phyloP scores from a whole-genome alignment of 805 yeast species.

The Ogataea neopini region DNA sequence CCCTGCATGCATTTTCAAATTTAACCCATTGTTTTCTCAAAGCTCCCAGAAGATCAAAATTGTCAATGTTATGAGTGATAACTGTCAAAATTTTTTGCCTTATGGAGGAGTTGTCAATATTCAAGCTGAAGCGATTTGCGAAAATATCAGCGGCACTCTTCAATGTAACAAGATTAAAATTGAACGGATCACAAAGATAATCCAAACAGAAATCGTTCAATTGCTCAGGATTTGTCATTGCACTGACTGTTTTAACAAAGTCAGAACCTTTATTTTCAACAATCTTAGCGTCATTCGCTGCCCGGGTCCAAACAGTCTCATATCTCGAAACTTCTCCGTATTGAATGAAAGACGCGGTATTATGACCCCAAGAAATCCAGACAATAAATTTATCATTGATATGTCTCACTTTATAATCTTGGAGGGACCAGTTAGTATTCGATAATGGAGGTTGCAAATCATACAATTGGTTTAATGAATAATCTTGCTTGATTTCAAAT shows the following conservation, averaged over 20 bases:
- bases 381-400: conserved; percentile 11
- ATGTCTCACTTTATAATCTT: conserved; percentile 21
- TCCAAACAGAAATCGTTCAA: conserved; percentile 42
- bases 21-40: conserved; percentile 63
- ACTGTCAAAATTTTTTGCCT: conserved; percentile 35
- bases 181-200: conserved; percentile 50
- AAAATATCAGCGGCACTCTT: conserved; percentile 42
- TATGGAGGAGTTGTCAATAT: conserved; percentile 25
- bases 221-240: conserved; percentile 9
- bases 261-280: conserved; percentile 12
- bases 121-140: conserved; percentile 14
- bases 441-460: conserved; percentile 20
- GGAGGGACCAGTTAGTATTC: conserved; percentile 28
- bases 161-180: conserved; percentile 50
- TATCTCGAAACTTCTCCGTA: conserved; percentile 15
- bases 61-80: conserved; percentile 29
- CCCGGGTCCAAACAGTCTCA: conserved; percentile 19
- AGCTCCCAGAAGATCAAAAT: conserved; percentile 37
- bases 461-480: conserved; percentile 11
- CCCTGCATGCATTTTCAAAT: conserved; percentile 71
- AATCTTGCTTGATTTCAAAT: conserved; percentile 21
- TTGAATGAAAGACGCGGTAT: conserved; percentile 17
- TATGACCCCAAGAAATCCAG: conserved; percentile 24
- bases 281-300: conserved; percentile 8
- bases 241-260: conserved; percentile 15